Evolutionary conservation across 1,139 yeast species (phyloP).

Genomic region (Lizanozyma gosingica): DNA sequence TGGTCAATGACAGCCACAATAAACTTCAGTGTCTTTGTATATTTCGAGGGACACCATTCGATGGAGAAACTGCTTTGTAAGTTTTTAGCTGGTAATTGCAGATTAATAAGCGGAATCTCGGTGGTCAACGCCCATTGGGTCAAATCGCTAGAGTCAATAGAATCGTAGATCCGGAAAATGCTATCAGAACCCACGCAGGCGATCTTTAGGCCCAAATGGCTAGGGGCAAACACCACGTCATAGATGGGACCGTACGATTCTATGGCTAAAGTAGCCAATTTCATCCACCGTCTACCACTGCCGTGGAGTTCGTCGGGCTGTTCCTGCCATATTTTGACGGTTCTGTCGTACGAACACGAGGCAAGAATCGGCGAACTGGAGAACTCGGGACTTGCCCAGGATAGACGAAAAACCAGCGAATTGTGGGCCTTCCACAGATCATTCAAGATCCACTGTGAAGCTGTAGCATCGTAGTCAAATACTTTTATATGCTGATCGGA

Average conservation of each 20-base stretch:
- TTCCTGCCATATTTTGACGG: constrained; percentile 88
- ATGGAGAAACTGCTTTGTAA: constrained; percentile 81
- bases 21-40: constrained; percentile 62
- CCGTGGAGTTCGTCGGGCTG: constrained; percentile 68
- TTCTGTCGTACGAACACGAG: constrained; percentile 82
- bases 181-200: constrained; percentile 94
- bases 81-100: constrained; percentile 60
- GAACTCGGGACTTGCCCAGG: constrained; percentile 94
- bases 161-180: constrained; percentile 75
- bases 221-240: constrained; percentile 84
- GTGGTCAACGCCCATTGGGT: constrained; percentile 72
- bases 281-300: constrained; percentile 76
- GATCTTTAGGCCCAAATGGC: constrained; percentile 70
- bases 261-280: constrained; percentile 58
- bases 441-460: constrained; percentile 60
- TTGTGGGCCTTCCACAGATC: constrained; percentile 97
- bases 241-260: constrained; percentile 87
- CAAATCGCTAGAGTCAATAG: constrained; percentile 79
- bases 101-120: constrained; percentile 41
- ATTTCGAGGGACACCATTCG: constrained; percentile 91
- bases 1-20: constrained; percentile 84
- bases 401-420: constrained; percentile 68
- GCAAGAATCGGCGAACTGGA: constrained; percentile 70
- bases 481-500: constrained; percentile 89
- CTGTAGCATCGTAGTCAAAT: constrained; percentile 56